Base-by-base conservation (phyloP, 345 rosid genomes). In the Gossypioides kirkii region DNA sequence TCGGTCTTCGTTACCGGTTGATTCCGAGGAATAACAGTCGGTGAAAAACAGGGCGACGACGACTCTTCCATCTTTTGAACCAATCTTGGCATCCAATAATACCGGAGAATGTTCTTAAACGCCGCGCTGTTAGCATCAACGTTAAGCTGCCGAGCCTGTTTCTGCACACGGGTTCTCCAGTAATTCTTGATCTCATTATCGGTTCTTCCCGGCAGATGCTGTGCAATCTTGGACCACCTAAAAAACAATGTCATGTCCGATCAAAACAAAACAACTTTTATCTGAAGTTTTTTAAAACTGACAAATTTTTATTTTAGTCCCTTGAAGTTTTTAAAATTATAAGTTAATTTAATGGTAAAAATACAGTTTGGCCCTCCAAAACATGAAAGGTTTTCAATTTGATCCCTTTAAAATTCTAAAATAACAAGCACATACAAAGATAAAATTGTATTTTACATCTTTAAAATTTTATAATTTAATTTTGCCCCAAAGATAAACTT, bases 181-280 rank as follows among this genome's bases (percentile, higher is more conserved):
- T 90, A 90, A 62, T 90, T 88, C 79, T 90, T 90, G 20, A 90
- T 90, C 66, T 90, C 94, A 72, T 90, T 90, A 46, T 90, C 94
- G 0, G 95, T 90, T 76, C 95, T 82, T 65, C 95, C 92, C 0
- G 95, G 95, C 77, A 90, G 78, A 74, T 86, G 81, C 61, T 88
- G 92, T 36, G 95, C 92, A 64, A 90, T 90, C 77, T 85, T 86
- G 18, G 92, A 86, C 92, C 92, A 90, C 81, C 92, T 89, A 56
- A 8, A 70, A 8, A 70, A 25, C 11, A n/a, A 50, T 50, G 17
- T 52, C 42, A 45, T 20, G 32, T 50, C 41, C 43, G 54, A 46
- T 61, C 38, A 32, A 32, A 32, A 32, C 38, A 32, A 32, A 7
- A 6, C 38, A 32, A 32, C 38, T 32, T 32, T 32, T 32, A 32